Percentiles rank a stretch among this genome's conserved stretches.
These are phyloP conservation scores for Harringtonia aguacate DNA, from an alignment of 2,329 filamentous ascomycete genomes.

Conservation along the genomic window DNA sequence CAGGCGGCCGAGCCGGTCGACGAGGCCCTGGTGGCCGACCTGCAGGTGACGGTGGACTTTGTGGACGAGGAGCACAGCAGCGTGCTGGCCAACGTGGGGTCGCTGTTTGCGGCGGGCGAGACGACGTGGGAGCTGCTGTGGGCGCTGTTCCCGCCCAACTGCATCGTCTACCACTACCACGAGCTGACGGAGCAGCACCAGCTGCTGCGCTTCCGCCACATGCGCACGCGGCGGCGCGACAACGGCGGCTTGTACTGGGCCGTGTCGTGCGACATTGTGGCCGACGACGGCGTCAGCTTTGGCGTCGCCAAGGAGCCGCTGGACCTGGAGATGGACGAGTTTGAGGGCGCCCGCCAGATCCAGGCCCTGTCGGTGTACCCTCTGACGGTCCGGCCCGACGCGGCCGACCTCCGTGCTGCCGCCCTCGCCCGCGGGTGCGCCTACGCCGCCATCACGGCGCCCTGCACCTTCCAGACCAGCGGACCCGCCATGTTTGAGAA, in stretches of 20 bases:
- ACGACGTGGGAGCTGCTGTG: constrained; percentile 36
- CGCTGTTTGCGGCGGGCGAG: constrained; percentile 11
- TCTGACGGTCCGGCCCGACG: constrained; percentile 29
- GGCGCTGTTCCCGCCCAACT: constrained; percentile 41
- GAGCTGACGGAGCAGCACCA: constrained; percentile 23
- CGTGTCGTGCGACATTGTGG: constrained; percentile 29
- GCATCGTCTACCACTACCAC: constrained; percentile 22
- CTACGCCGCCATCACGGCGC: constrained; percentile 31
- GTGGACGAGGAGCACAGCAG: constrained; percentile 7
- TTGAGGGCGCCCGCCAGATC: constrained; percentile 33
- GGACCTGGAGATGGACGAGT: constrained; percentile 26
- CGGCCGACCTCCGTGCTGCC: constrained; percentile 20
- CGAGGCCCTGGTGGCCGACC: constrained; percentile 17
- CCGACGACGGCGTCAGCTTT: constrained; percentile 37
- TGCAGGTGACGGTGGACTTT: constrained; percentile 15
- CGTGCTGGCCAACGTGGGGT: neutral
- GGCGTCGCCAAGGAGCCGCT: constrained; percentile 22
- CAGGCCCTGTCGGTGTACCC: constrained; percentile 32
- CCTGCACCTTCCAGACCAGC: constrained; percentile 31
- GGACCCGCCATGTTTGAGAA: constrained; percentile 26
- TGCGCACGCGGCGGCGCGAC: neutral
- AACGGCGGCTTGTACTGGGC: constrained; percentile 13
- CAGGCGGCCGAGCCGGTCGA: constrained; percentile 3
- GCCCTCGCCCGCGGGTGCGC: constrained; percentile 29
- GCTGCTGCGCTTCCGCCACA: constrained; percentile 11